phyloP scores from a whole-genome alignment of 2,329 filamentous ascomycete species.

The Alternaria arbusti region DNA sequence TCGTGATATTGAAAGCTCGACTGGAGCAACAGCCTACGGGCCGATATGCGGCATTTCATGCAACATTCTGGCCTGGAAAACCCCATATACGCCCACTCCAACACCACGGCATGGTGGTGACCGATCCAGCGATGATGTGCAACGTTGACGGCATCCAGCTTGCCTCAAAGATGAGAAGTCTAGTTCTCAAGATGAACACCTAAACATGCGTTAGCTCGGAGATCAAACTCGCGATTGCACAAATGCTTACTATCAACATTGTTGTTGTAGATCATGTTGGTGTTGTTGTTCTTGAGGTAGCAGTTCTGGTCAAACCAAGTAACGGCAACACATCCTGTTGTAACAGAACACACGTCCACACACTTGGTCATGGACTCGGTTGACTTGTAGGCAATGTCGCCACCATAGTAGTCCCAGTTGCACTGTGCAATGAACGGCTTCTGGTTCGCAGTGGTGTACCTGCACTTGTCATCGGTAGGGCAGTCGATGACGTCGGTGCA shows the following conservation, averaged over 20 bases:
- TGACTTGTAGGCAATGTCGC: slow-evolving; percentile 1
- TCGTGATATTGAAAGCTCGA: background rate
- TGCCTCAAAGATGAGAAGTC: background rate
- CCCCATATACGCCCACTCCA: background rate
- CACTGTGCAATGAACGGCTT: slow-evolving; percentile 8
- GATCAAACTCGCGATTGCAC: background rate
- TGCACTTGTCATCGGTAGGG: slow-evolving; percentile 10
- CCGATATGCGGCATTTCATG: background rate
- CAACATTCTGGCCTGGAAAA: background rate
- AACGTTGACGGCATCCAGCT: background rate
- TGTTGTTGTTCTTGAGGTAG: slow-evolving; percentile 11
- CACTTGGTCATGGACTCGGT: slow-evolving; percentile 1
- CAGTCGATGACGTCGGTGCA: slow-evolving; percentile 7
- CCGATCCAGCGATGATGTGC: background rate
- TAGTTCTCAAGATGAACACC: slow-evolving; percentile 1
- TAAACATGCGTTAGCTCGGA: background rate
- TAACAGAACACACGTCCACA: slow-evolving; percentile 1
- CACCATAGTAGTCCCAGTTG: slow-evolving; percentile 17
- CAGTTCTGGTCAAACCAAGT: slow-evolving; percentile 4
- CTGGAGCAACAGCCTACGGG: background rate
- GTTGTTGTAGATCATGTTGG: slow-evolving; percentile 3
- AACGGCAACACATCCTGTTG: slow-evolving; percentile 5
- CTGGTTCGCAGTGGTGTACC: background rate
- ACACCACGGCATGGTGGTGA: background rate
- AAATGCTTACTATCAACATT: slow-evolving; percentile 5